phyloP scores from a whole-genome alignment of 2,329 filamentous ascomycete species.

The Tricladium varicosporioides region DNA sequence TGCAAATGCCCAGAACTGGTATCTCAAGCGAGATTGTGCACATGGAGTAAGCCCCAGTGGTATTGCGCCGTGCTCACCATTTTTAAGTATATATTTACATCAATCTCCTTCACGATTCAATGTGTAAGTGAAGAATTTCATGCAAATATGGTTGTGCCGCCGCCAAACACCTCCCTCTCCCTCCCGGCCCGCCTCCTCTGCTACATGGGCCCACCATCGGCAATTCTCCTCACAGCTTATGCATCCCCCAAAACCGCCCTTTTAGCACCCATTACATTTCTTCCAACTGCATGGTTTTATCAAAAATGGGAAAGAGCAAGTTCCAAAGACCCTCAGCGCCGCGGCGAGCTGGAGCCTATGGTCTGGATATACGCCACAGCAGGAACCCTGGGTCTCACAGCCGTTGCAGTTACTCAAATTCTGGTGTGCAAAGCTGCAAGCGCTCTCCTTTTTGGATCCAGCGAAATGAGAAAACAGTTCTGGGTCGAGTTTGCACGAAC shows the following conservation, averaged over 20 bases:
- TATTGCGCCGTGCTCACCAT: no score
- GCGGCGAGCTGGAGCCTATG: conserved; percentile 8
- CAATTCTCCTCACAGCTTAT: conserved; percentile 4
- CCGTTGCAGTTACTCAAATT: conserved; percentile 2
- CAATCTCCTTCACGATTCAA: no score
- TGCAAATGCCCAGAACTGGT: no score
- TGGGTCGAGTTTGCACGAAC: conserved; percentile 5
- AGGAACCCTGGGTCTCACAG: conserved; percentile 6
- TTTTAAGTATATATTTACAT: no score
- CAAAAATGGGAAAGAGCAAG: not conserved
- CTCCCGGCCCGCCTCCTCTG: conserved; percentile 9
- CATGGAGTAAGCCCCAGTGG: no score
- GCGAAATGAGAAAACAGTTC: not conserved
- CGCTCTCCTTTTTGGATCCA: not conserved
- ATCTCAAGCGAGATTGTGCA: no score
- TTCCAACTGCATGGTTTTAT: conserved; percentile 1
- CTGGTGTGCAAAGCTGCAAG: not conserved
- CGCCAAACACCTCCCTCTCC: conserved; percentile 12
- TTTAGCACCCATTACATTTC: conserved; percentile 10
- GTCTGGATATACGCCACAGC: conserved; percentile 6
- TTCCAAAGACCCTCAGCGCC: conserved; percentile 2
- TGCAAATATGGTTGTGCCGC: conserved; percentile 2
- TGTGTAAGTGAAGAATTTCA: no score
- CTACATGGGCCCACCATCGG: conserved; percentile 14
- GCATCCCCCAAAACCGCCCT: conserved; percentile 12